Evolutionary conservation across 192 early-diverging fungal genomes (phyloP), one percentile per base, ranked within the genome.

Genomic region (Podila epigama): DNA sequence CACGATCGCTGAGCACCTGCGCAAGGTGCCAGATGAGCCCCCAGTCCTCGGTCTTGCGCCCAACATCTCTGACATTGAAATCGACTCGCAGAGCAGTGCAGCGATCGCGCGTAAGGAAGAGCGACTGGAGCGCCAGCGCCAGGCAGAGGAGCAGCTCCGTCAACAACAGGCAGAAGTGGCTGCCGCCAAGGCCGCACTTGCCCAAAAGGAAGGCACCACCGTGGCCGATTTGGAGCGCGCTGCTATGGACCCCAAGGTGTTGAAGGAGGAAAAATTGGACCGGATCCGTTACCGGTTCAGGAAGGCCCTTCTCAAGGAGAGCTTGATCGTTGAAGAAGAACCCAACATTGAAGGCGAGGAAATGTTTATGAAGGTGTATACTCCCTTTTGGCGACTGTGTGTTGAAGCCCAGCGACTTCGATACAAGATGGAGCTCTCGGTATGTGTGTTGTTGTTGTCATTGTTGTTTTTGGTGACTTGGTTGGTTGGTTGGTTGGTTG

Each of bases 301-400:
- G 36, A 75, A 66, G 51, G 63, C 75, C n/a, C 31, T 84, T 15
- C 29, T 84, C 35, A 60, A 35, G 35, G 41, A 79, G 35, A 70
- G 80, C 25, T 39, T 84, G 33, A 25, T 84, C 11, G 57, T 84
- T 10, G 83, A 84, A 25, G 63, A 65, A 13, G 83, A 84, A 67
- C 42, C 63, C 10, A 70, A 58, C 42, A 60, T 79, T 25, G 75
- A 79, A 20, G 58, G 66, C 3, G 68, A 81, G 12, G 62, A 84
- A 29, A 78, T 69, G 62, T 84, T 62, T 57, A 34, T 84, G 36
- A 84, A 82, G 52, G 39, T 84, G 10, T 75, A 66, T 52, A 53
- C 77, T 20, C 83, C 83, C 31, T 84, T 84, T 58, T 58, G 72
- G 42, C 51, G 55, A 58, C 63, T 84, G 10, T 84, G 83, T 60